Evolutionary conservation across 139 green algal genomes (phyloP).

Genomic region (Pseudopediastrum boryanum): DNA sequence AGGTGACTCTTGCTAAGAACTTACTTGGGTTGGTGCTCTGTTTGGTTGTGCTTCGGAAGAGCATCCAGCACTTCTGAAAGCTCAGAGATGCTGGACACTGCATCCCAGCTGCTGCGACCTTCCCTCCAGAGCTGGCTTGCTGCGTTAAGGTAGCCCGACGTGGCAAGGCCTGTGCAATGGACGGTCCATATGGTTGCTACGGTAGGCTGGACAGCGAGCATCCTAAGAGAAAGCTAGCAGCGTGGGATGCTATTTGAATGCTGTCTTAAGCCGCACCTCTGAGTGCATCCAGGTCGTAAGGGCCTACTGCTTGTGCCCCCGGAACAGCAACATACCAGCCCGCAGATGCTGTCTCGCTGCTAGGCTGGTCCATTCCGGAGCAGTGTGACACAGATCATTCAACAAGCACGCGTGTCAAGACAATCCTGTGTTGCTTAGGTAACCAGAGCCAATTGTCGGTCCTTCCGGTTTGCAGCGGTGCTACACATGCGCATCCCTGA

Average conservation of each 20-base stretch:
- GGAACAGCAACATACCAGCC: slow-evolving; percentile 23
- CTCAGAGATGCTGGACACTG: slow-evolving; percentile 34
- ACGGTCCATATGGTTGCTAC: neutral
- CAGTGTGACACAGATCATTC: too few relatives aligned
- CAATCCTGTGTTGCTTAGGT: too few relatives aligned
- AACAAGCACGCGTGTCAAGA: too few relatives aligned
- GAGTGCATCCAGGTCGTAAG: slow-evolving; percentile 40
- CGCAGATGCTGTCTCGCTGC: slow-evolving; percentile 9
- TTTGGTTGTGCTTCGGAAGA: neutral
- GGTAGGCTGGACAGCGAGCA: neutral
- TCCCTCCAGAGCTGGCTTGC: slow-evolving; percentile 44
- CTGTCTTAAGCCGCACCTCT: slow-evolving; percentile 18
- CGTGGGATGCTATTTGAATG: neutral
- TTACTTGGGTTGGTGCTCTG: neutral
- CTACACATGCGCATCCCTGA: too few relatives aligned
- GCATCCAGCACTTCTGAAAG: slow-evolving; percentile 29
- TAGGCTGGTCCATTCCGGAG: too few relatives aligned
- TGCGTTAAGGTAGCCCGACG: slow-evolving; percentile 22
- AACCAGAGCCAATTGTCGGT: too few relatives aligned
- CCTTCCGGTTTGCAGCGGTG: too few relatives aligned
- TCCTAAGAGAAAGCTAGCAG: neutral
- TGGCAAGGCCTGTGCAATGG: slow-evolving; percentile 33
- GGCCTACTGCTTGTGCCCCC: slow-evolving; percentile 38
- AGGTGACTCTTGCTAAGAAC: neutral
- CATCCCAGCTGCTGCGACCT: slow-evolving; percentile 37